These are phyloP conservation scores for Capsicum chinense DNA, from an alignment of 257 asterid genomes.

Conservation along the genomic window DNA sequence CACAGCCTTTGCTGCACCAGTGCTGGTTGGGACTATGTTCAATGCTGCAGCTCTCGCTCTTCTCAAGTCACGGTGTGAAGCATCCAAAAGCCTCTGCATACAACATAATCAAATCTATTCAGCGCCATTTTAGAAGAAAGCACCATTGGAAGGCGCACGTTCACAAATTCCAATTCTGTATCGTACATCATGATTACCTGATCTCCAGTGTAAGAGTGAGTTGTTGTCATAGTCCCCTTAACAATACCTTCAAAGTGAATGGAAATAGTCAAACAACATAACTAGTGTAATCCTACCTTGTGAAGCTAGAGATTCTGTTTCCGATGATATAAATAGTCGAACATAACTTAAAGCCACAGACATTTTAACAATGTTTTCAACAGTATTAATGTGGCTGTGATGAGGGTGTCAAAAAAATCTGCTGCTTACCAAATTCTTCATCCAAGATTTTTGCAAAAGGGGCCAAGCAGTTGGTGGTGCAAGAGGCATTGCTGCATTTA, in stretches of 20 bases:
- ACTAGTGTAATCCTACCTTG: not conserved
- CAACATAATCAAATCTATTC: constrained; percentile 1
- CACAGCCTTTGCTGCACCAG: constrained; percentile 98
- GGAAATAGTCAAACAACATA: not conserved
- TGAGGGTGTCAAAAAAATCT: not conserved
- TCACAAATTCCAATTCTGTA: not conserved
- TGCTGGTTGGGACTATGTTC: constrained; percentile 95
- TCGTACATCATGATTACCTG: constrained; percentile 51
- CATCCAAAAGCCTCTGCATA: constrained; percentile 85
- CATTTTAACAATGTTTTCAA: not conserved
- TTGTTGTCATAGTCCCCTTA: constrained; percentile 97
- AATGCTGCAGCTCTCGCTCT: constrained; percentile 92
- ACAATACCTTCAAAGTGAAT: constrained; percentile 68
- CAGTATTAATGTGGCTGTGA: not conserved
- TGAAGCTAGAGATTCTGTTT: not conserved
- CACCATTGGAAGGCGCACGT: not conserved
- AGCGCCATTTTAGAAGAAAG: not conserved
- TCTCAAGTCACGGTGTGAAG: constrained; percentile 90
- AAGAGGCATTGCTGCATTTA: constrained; percentile 85
- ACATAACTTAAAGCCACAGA: not conserved
- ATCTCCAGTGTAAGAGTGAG: constrained; percentile 97
- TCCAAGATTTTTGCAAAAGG: constrained; percentile 90
- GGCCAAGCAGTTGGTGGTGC: constrained; percentile 97
- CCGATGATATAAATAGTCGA: not conserved
- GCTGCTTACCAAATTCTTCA: constrained; percentile 71